These are phyloP conservation scores for Trametes pubescens DNA, from an alignment of 1,284 basidiomycete species.

Conservation along the genomic window DNA sequence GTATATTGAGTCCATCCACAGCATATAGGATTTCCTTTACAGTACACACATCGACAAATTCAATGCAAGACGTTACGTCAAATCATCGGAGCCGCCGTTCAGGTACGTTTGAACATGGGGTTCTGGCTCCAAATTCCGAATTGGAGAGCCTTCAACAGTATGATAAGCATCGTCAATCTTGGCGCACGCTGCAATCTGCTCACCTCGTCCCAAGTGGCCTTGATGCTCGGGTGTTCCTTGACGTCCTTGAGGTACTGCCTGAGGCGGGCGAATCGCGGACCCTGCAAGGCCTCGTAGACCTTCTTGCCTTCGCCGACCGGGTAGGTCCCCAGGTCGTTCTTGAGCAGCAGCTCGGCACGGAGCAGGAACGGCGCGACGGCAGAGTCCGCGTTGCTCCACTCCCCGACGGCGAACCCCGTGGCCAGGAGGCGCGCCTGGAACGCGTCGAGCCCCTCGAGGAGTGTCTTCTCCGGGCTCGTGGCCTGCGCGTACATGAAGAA, in stretches of 20 bases:
- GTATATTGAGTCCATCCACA: neutral
- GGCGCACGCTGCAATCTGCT: slow-evolving; percentile 6
- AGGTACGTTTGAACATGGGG: neutral
- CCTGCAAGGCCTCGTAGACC: slow-evolving; percentile 37
- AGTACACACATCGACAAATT: neutral
- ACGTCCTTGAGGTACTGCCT: slow-evolving; percentile 41
- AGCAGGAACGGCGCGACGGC: slow-evolving; percentile 52
- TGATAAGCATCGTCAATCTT: neutral
- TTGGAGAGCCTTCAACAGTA: neutral
- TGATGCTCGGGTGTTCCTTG: slow-evolving; percentile 40
- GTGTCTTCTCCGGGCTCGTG: slow-evolving; percentile 46
- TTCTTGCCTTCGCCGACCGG: slow-evolving; percentile 40
- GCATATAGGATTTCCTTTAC: neutral
- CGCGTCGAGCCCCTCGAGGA: slow-evolving; percentile 45
- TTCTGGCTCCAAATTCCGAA: slow-evolving; percentile 1
- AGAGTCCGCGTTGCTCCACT: slow-evolving; percentile 61
- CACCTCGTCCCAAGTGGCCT: slow-evolving; percentile 45
- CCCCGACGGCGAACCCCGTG: slow-evolving; percentile 44
- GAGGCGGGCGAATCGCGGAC: slow-evolving; percentile 42
- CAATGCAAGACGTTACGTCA: neutral
- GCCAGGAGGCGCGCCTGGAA: slow-evolving; percentile 46
- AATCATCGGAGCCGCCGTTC: neutral
- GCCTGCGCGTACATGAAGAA: slow-evolving; percentile 38
- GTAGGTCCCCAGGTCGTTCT: slow-evolving; percentile 44
- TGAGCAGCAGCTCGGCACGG: slow-evolving; percentile 37